These are phyloP conservation scores for Codiaeum variegatum DNA, from an alignment of 441 rosid genomes.

Conservation along the genomic window DNA sequence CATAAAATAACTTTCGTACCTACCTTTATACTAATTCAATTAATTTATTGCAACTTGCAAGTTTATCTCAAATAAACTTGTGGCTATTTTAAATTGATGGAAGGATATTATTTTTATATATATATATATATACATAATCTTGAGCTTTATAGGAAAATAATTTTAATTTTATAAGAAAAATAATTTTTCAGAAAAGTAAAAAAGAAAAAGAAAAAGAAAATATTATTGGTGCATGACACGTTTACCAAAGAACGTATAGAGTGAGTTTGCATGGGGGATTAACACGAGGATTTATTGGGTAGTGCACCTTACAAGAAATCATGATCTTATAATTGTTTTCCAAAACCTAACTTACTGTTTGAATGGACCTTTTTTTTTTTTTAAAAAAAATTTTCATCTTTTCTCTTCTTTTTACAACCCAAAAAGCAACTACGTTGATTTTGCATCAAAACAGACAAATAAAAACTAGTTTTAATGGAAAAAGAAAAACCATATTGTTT, in stretches of 20 bases:
- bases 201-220: too few relatives aligned
- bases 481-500: neutral
- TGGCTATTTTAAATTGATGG: neutral
- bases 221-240: slow-evolving; percentile 53
- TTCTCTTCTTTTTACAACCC: slow-evolving; percentile 44
- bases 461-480: neutral
- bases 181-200: too few relatives aligned
- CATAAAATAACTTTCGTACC: neutral
- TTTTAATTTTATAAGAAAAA: too few relatives aligned
- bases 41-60: neutral
- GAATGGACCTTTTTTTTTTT: slow-evolving; percentile 19
- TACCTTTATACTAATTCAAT: neutral
- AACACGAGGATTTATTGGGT: slow-evolving; percentile 29
- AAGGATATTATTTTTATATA: neutral
- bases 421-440: slow-evolving; percentile 36
- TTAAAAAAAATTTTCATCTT: slow-evolving; percentile 15
- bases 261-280: slow-evolving; percentile 61
- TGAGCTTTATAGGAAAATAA: too few relatives aligned
- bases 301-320: slow-evolving; percentile 64
- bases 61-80: neutral
- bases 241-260: slow-evolving; percentile 46
- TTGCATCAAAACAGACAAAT: slow-evolving; percentile 25
- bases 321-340: slow-evolving; percentile 67
- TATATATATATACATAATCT: too few relatives aligned
- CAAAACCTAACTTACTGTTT: slow-evolving; percentile 27